Percentiles rank a stretch among this genome's conserved stretches.
Evolutionary conservation across 208 protist species (phyloP).

Genomic region (Leishmania aethiopica): DNA sequence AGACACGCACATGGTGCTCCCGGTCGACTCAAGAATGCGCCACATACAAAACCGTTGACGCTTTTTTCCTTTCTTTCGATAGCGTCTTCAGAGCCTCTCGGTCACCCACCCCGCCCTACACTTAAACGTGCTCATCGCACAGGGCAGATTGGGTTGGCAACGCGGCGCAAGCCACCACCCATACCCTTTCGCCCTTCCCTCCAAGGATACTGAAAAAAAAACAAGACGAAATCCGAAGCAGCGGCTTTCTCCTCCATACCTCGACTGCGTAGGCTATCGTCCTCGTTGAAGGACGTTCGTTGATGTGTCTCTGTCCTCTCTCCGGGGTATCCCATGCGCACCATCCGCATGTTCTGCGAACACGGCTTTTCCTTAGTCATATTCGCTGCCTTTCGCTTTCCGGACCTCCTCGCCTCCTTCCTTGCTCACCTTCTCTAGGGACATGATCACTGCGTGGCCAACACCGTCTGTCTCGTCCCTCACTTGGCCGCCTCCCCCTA

Average conservation of each 20-base stretch:
- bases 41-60: background rate
- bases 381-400: background rate
- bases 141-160: background rate
- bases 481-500: background rate
- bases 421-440: background rate
- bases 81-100: background rate
- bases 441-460: background rate
- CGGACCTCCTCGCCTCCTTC: background rate
- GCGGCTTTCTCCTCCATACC: background rate
- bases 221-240: background rate
- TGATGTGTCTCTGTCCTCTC: background rate
- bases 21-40: background rate
- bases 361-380: background rate
- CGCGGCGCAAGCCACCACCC: background rate
- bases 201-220: background rate
- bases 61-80: background rate
- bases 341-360: background rate
- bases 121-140: background rate
- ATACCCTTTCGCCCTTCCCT: background rate
- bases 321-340: background rate
- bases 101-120: background rate
- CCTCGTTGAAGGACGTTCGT: background rate
- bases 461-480: background rate
- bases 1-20: background rate
- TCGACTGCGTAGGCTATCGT: background rate